These are phyloP conservation scores for Amborella trichopoda DNA, from an alignment of 164 flowering plant genomes.

Conservation along the genomic window DNA sequence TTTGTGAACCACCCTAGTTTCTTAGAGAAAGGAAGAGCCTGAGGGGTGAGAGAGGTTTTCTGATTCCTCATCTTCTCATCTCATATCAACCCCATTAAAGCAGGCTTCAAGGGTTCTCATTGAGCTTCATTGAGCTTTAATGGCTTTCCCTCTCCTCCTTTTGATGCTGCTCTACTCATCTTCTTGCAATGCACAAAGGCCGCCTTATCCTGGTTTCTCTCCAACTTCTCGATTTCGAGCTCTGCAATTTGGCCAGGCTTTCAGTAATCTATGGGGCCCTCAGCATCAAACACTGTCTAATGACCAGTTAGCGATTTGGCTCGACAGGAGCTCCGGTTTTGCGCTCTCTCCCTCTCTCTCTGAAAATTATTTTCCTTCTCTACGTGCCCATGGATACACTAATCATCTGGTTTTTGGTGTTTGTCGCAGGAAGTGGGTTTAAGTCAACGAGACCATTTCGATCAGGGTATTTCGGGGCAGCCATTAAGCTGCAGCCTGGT, in stretches of 20 bases:
- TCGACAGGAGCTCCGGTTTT: constrained; percentile 44
- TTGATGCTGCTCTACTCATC: too few species aligned
- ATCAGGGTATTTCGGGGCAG: constrained; percentile 73
- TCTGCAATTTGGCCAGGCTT: constrained; percentile 29
- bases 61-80: too few species aligned
- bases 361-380: not conserved
- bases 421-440: constrained; percentile 58
- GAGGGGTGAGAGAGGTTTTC: too few species aligned
- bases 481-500: constrained; percentile 64
- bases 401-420: not conserved
- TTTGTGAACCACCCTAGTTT: too few species aligned
- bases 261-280: constrained; percentile 58
- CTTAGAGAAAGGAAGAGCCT: too few species aligned
- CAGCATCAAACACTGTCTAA: constrained; percentile 31
- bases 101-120: too few species aligned
- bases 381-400: not conserved
- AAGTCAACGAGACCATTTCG: constrained; percentile 55
- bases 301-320: constrained; percentile 54
- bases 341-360: not conserved
- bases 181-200: not conserved
- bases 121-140: too few species aligned
- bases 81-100: too few species aligned
- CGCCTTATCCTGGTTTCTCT: constrained; percentile 56
- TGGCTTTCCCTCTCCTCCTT: too few species aligned
- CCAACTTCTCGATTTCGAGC: constrained; percentile 35